Evolutionary conservation across 345 rosid genomes (phyloP).

Genomic region (Camelina laxa): DNA sequence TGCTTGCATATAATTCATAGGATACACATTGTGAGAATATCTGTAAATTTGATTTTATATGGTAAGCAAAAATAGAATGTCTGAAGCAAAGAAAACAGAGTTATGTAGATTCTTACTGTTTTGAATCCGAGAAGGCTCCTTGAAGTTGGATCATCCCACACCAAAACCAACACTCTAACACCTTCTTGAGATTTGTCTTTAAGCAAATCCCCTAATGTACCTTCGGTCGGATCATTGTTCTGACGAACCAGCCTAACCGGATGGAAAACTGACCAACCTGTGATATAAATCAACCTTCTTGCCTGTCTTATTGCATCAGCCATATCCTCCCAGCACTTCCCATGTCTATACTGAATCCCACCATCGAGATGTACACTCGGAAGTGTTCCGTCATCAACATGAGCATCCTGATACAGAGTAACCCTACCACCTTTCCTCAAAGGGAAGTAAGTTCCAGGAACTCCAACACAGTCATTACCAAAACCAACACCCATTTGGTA

Average conservation of each 20-base stretch:
- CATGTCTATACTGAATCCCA: slow-evolving; percentile 54
- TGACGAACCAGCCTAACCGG: slow-evolving; percentile 66
- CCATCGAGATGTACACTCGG: slow-evolving; percentile 65
- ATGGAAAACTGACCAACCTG: slow-evolving; percentile 93
- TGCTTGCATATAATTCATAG: not conserved
- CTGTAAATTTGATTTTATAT: not conserved
- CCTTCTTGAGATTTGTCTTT: slow-evolving; percentile 93
- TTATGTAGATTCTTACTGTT: slow-evolving; percentile 55
- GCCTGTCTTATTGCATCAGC: slow-evolving; percentile 79
- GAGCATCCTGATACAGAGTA: slow-evolving; percentile 94
- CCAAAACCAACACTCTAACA: slow-evolving; percentile 86
- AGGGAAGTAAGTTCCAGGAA: slow-evolving; percentile 87
- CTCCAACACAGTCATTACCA: slow-evolving; percentile 63
- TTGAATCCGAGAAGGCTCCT: slow-evolving; percentile 67
- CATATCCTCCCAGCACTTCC: slow-evolving; percentile 81
- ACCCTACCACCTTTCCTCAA: slow-evolving; percentile 80
- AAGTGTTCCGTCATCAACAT: slow-evolving; percentile 64
- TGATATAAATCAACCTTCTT: slow-evolving; percentile 75
- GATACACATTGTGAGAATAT: not conserved
- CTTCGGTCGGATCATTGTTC: slow-evolving; percentile 43
- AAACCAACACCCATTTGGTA: slow-evolving; percentile 65
- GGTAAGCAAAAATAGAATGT: slow-evolving; percentile 1
- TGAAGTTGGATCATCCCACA: slow-evolving; percentile 98
- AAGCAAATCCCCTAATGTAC: slow-evolving; percentile 76
- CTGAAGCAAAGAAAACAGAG: not conserved